Base-by-base conservation (phyloP, 192 early-diverging fungal genomes). In the Coemansia sp. region DNA sequence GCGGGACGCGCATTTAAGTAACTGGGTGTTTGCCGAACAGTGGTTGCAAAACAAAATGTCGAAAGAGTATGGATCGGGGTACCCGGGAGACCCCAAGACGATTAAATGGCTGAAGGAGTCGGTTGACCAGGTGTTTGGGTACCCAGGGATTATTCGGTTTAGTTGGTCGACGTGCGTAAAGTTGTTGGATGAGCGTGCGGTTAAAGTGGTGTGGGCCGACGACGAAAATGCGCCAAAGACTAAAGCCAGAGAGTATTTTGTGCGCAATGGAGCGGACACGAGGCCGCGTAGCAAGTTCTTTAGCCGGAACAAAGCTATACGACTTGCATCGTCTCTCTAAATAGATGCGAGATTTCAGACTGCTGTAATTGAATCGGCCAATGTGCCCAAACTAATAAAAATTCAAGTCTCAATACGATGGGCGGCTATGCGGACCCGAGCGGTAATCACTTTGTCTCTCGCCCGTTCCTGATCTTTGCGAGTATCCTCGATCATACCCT, bases 81-180 rank as follows among this genome's bases (percentile, higher is more conserved):
- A 96, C 74, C 94, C 93, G 4, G 52, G 68, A 4, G 95, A 99
- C 77, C 95, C 95, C 0, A 92, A 93, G 59, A 99, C 97, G 0
- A 83, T 91, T 0, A 65, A 72, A 26, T 99, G 97, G 97, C 69
- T 99, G 14, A 84, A 86, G 28, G 60, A 83, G 0, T 87, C 89
- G 59, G 68, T 91, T 28, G 93, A 96, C 59, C 82, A 74, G 0
- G 85, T 99, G 3, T 99, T 99, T 85, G 97, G 95, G 0, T 99
- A 85, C 72, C 97, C 97, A 0, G 85, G 84, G 9, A 74, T 98
- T 23, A 88, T 96, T 10, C 87, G 97, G 12, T 99, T 99, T 79
- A 93, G 93, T 59, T 99, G 97, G 96, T 83, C 88, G 1, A 99
- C 97, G 15, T 87, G 87, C 60, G 86, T 73, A 2, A 93, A 88